These are phyloP conservation scores for Begonia loranthoides DNA, from an alignment of 306 rosid genomes.

Conservation along the genomic window DNA sequence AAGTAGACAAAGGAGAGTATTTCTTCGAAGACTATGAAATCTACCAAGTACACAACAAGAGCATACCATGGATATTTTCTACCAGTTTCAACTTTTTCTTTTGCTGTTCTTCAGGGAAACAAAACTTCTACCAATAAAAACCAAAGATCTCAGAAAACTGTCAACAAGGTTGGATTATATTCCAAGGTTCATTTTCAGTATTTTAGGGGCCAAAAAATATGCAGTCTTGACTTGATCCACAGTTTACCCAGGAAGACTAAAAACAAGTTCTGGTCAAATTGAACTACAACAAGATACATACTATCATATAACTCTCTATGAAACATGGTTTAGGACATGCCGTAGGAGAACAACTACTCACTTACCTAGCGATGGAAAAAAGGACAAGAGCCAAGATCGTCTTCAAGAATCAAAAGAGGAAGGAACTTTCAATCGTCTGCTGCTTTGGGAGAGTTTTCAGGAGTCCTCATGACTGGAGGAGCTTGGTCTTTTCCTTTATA, in stretches of 20 bases:
- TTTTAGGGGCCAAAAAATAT: constrained; percentile 4
- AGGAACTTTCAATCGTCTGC: constrained; percentile 27
- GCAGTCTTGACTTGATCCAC: constrained; percentile 10
- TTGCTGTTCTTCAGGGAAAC: background rate
- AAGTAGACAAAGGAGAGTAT: too few relatives aligned
- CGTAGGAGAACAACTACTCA: constrained; percentile 14
- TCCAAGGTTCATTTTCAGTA: background rate
- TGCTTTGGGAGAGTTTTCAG: constrained; percentile 71
- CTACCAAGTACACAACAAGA: too few relatives aligned
- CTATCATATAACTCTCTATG: constrained; percentile 27
- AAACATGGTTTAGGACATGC: constrained; percentile 20
- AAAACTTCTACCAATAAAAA: background rate
- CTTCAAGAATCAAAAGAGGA: too few relatives aligned
- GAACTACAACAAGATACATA: constrained; percentile 36
- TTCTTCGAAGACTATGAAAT: too few relatives aligned
- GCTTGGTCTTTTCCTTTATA: constrained; percentile 33
- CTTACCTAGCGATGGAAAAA: background rate
- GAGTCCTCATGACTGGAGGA: constrained; percentile 37
- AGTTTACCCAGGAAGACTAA: constrained; percentile 9
- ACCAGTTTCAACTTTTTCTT: too few relatives aligned
- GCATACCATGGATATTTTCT: too few relatives aligned
- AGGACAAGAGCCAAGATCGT: too few relatives aligned
- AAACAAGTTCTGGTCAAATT: constrained; percentile 15
- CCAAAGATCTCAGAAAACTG: too few relatives aligned
- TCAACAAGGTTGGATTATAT: too few relatives aligned